Conservation (phyloP, 805 yeast species). For the Candida methanosorbosa region DNA sequence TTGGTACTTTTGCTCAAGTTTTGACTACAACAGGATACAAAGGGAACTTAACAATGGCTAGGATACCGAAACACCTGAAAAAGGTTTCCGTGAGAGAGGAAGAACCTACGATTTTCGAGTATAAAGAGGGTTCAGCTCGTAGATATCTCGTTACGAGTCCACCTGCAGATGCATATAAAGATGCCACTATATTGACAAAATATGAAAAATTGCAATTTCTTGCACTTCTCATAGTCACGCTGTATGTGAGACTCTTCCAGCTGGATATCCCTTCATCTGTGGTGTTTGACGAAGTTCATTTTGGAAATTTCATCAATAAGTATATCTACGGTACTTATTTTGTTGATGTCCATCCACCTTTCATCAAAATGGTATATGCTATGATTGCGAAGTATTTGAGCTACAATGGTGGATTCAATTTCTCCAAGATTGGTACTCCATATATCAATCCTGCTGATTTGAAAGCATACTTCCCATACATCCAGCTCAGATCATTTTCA, state of each 20-base stretch:
- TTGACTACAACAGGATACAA: too few species aligned
- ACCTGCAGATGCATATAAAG: background rate
- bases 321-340: constrained; percentile 60
- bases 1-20: too few species aligned
- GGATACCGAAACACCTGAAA: background rate
- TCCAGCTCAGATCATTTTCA: constrained; percentile 49
- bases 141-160: constrained; percentile 1
- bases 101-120: background rate
- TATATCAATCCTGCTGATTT: constrained; percentile 1
- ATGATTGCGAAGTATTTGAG: constrained; percentile 51
- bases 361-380: constrained; percentile 65
- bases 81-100: background rate
- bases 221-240: constrained; percentile 26
- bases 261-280: constrained; percentile 64
- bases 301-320: constrained; percentile 80
- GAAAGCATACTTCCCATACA: constrained; percentile 33
- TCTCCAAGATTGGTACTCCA: constrained; percentile 41
- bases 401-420: constrained; percentile 51
- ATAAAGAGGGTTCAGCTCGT: background rate
- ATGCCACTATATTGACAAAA: constrained; percentile 1
- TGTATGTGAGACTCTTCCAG: constrained; percentile 46
- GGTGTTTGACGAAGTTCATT: constrained; percentile 89
- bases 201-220: constrained; percentile 12
- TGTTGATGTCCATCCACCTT: constrained; percentile 76
- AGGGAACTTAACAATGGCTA: background rate